phyloP scores from a whole-genome alignment of 176 grass and related monocot species.

The Musa acuminata region DNA sequence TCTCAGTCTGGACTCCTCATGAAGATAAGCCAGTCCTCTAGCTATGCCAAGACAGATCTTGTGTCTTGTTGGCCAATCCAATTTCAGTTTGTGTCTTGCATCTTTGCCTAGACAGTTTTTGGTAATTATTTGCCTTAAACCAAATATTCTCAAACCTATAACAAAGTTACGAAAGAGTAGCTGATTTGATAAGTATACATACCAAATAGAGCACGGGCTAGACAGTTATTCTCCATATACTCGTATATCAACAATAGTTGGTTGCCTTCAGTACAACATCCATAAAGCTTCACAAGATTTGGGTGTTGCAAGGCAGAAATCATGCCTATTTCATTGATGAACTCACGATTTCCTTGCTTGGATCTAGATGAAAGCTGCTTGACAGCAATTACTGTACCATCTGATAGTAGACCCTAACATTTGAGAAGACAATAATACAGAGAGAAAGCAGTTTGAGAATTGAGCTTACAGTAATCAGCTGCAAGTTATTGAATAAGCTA shows the following conservation, averaged over 20 bases:
- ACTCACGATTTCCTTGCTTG: conserved; percentile 83
- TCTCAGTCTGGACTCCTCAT: conserved; percentile 71
- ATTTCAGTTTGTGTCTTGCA: conserved; percentile 38
- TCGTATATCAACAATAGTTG: conserved; percentile 78
- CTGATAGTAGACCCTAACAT: conserved; percentile 44
- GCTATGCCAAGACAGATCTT: conserved; percentile 94
- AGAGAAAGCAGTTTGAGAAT: not conserved
- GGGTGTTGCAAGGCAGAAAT: conserved; percentile 84
- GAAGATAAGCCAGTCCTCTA: conserved; percentile 71
- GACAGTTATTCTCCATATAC: conserved; percentile 87
- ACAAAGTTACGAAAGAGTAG: not conserved
- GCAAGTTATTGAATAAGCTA: not conserved
- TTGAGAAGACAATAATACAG: not conserved
- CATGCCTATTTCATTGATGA: conserved; percentile 88
- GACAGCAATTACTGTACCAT: conserved; percentile 70
- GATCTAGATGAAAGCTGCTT: conserved; percentile 80
- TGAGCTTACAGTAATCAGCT: not conserved
- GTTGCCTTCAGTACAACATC: conserved; percentile 78
- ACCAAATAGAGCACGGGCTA: conserved; percentile 81
- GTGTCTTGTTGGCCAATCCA: conserved; percentile 65
- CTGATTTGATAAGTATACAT: conserved; percentile 10
- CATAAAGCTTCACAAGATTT: conserved; percentile 84
- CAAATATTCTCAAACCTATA: conserved; percentile 19
- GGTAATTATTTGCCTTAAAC: conserved; percentile 15
- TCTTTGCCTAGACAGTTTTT: conserved; percentile 19